Evolutionary conservation across 2,329 filamentous ascomycete species (phyloP), one percentile per base, ranked within the genome.

Genomic region (Colletotrichum tanaceti): DNA sequence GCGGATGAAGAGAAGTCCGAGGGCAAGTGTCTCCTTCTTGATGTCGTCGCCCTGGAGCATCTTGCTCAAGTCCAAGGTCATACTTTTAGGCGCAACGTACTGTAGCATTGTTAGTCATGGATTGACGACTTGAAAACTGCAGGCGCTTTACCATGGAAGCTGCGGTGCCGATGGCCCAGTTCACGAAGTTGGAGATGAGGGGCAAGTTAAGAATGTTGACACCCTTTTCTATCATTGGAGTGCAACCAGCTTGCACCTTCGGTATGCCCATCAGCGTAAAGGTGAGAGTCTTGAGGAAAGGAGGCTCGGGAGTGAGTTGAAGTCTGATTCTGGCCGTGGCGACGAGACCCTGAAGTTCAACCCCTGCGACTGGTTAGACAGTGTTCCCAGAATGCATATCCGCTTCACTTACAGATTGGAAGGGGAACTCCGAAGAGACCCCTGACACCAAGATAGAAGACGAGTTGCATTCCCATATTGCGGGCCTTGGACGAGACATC

Each of bases 191-290:
- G 16, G 93, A 97, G 74, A 98, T 98, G 44, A 98, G 79, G 0
- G 95, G 95, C 11, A 98, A 82, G 73, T 98, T 97, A 32, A 98
- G 83, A 53, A 98, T 89, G 73, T 98, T 98, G 70, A 97, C 90
- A 2, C 94, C 95, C 72, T 89, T 91, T 77, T 96, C 89, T n/a
- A 98, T 79, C 91, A 98, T 96, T 0, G 96, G 96, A 16, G 94
- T 91, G 76, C 95, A 98, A 1, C 93, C 93, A 18, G 94, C 95
- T 74, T 91, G 87, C 4, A 98, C 91, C 75, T 97, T 94, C 14
- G 96, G 96, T 4, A 96, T 83, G 0, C 96, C 96, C 91, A 98
- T 98, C 3, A 99, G 85, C 0, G 94, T 98, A 75, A 98, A 94
- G 0, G 94, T 97, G 55, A 98, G 79, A 4, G 91, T 93, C 81